Conservation (phyloP, 257 asterid genomes). For the Ballota nigra region DNA sequence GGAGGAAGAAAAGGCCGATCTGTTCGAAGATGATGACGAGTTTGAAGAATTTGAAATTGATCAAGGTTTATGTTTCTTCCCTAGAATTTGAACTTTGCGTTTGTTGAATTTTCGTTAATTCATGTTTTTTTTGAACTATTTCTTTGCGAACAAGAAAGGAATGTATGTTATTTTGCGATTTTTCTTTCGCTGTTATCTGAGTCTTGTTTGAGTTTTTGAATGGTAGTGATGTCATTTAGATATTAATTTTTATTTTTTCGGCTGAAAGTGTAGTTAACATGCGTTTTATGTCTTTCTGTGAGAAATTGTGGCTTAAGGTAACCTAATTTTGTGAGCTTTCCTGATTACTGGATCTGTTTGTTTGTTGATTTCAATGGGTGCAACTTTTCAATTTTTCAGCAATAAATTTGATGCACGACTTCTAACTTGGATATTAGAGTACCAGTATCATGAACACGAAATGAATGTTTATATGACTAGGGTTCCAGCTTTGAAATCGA, state of each 20-base stretch:
- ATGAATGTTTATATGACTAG: neutral
- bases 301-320: neutral
- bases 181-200: neutral
- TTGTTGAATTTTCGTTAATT: neutral
- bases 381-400: neutral
- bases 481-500: neutral
- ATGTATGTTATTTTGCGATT: neutral
- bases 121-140: neutral
- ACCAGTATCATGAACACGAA: neutral
- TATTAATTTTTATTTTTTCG: neutral
- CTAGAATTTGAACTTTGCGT: neutral
- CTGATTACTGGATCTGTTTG: neutral
- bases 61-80: constrained; percentile 38
- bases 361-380: neutral
- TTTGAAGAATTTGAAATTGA: constrained; percentile 81
- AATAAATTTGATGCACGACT: neutral
- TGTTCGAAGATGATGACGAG: constrained; percentile 86
- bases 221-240: neutral
- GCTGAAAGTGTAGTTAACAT: neutral
- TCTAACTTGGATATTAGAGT: neutral
- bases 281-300: neutral
- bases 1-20: constrained; percentile 71
- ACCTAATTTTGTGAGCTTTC: neutral
- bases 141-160: constrained; percentile 9
- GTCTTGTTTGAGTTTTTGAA: constrained; percentile 2